Percentiles rank a stretch among this genome's conserved stretches.
Evolutionary conservation across 2,329 filamentous ascomycete genomes (phyloP).

Genomic region (Apiospora marii): DNA sequence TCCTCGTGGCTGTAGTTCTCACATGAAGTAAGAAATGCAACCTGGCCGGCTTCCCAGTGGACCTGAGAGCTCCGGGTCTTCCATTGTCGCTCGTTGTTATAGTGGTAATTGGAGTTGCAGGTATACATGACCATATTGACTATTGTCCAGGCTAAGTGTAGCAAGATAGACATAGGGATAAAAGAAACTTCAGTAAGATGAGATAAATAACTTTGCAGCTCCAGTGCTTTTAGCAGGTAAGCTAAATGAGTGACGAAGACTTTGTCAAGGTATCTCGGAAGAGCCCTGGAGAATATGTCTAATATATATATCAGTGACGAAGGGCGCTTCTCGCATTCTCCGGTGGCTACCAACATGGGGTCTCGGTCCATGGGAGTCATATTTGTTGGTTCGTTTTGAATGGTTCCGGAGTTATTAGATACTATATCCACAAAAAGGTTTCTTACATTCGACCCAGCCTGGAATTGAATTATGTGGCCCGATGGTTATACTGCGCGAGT

Average conservation of each 20-base stretch:
- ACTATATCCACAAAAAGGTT: background rate
- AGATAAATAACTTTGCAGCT: background rate
- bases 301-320: background rate
- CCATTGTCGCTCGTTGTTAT: background rate
- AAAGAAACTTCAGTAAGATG: background rate
- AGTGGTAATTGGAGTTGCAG: background rate
- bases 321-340: too few relatives aligned
- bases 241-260: background rate
- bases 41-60: background rate
- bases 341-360: too few relatives aligned
- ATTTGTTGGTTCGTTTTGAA: too few relatives aligned
- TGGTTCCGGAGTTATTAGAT: too few relatives aligned
- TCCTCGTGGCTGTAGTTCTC: background rate
- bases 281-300: background rate
- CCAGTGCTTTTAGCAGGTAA: background rate
- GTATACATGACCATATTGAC: background rate
- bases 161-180: background rate
- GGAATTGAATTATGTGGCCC: background rate
- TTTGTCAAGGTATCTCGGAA: background rate
- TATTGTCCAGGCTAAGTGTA: background rate
- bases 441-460: background rate
- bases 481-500: background rate
- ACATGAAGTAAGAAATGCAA: background rate
- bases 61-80: background rate
- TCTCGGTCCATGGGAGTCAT: too few relatives aligned